Conservation (phyloP, 2,329 filamentous ascomycete genomes). For the Aspergillus felis region DNA sequence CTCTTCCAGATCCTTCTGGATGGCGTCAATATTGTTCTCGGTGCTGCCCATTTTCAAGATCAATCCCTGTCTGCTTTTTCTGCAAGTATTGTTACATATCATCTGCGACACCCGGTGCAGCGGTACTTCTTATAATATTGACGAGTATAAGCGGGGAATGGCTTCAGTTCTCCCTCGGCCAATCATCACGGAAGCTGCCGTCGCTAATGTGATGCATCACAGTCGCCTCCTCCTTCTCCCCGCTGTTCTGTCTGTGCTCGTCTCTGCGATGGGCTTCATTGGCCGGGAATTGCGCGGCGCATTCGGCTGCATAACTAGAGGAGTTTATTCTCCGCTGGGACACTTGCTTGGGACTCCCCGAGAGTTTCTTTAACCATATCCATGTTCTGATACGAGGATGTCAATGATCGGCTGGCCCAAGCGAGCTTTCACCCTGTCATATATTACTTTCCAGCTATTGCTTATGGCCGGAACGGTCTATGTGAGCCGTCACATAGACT, state of each 20-base stretch:
- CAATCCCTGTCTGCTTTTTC: not conserved
- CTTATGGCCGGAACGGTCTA: not conserved
- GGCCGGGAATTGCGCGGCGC: not conserved
- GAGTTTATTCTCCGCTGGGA: not conserved
- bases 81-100: not conserved
- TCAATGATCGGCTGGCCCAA: not conserved
- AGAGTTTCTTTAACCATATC: not conserved
- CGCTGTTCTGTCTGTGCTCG: not conserved
- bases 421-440: not conserved
- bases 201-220: not conserved
- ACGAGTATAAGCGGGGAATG: not conserved
- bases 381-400: not conserved
- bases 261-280: not conserved
- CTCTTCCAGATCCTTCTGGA: slow-evolving; percentile 6
- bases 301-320: not conserved
- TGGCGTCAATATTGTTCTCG: not conserved
- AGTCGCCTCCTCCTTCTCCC: not conserved
- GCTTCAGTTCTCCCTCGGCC: not conserved
- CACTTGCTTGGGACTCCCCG: not conserved
- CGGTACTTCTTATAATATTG: not conserved
- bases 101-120: too few relatives aligned
- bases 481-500: not conserved
- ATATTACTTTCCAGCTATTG: not conserved
- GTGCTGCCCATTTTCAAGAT: slow-evolving; percentile 1
- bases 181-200: not conserved